Evolutionary conservation across 805 yeast genomes (phyloP).

Genomic region (Clavispora asparagi): DNA sequence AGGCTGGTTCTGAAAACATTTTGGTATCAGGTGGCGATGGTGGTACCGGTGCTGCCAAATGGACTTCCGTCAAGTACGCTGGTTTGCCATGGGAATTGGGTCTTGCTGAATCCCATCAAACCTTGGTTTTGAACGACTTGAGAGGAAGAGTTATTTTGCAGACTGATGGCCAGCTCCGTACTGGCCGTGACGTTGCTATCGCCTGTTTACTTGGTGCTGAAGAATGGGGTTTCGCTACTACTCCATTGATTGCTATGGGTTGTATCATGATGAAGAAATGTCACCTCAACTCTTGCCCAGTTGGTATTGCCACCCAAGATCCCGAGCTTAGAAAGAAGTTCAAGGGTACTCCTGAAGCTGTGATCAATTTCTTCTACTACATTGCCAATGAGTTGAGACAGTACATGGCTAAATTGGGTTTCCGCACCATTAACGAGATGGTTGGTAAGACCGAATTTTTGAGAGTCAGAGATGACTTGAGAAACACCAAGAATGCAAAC

Average conservation of each 20-base stretch:
- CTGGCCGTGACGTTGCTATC: conserved; percentile 95
- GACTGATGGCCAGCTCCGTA: conserved; percentile 97
- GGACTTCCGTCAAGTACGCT: conserved; percentile 95
- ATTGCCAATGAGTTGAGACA: conserved; percentile 86
- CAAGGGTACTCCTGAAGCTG: conserved; percentile 97
- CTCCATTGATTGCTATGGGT: conserved; percentile 96
- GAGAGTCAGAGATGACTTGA: conserved; percentile 74
- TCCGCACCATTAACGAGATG: conserved; percentile 95
- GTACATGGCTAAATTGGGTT: conserved; percentile 93
- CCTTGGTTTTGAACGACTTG: conserved; percentile 89
- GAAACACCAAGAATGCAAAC: conserved; percentile 86
- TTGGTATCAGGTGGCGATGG: conserved; percentile 97
- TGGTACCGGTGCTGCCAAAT: conserved; percentile 99
- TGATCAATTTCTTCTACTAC: conserved; percentile 94
- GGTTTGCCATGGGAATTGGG: conserved; percentile 99
- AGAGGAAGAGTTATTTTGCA: conserved; percentile 94
- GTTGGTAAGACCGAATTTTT: conserved; percentile 94
- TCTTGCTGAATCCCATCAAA: conserved; percentile 96
- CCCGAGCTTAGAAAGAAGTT: conserved; percentile 89
- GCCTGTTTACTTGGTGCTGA: conserved; percentile 97
- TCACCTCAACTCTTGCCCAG: conserved; percentile 92
- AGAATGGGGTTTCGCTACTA: conserved; percentile 97
- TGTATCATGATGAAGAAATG: conserved; percentile 94
- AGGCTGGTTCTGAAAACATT: conserved; percentile 96
- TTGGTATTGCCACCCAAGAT: conserved; percentile 98